Evolutionary conservation across 2,329 filamentous ascomycete genomes (phyloP).

Genomic region (Xylariaceae sp.): DNA sequence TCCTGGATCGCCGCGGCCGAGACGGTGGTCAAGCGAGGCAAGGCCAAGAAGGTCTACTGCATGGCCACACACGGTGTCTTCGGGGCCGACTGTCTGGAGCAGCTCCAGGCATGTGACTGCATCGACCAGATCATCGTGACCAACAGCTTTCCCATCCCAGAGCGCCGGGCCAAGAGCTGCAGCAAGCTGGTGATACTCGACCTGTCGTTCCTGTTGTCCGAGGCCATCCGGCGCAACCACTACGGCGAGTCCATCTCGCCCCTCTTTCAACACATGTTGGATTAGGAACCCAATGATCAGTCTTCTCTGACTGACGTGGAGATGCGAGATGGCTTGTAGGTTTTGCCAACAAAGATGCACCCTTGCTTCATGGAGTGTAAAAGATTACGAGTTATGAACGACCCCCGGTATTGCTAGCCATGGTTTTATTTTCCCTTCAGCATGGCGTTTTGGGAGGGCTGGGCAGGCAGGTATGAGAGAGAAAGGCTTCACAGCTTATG

Average conservation of each 20-base stretch:
- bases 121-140: constrained; percentile 94
- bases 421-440: constrained; percentile 21
- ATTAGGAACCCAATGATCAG: too few species aligned
- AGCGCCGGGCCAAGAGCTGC: constrained; percentile 62
- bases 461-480: constrained; percentile 5
- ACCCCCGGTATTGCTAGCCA: constrained; percentile 5
- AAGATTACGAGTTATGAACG: constrained; percentile 24
- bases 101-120: constrained; percentile 86
- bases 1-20: constrained; percentile 98
- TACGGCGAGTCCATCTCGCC: constrained; percentile 80
- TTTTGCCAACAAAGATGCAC: too few species aligned
- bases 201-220: constrained; percentile 78
- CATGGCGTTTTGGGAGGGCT: constrained; percentile 24
- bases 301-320: too few species aligned
- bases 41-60: constrained; percentile 91
- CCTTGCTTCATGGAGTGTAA: too few species aligned
- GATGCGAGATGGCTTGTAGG: too few species aligned
- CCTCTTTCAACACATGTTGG: constrained; percentile 61
- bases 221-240: constrained; percentile 93
- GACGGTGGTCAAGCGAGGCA: constrained; percentile 88
- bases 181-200: constrained; percentile 87
- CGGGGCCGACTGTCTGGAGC: constrained; percentile 79
- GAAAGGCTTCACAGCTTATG: too few species aligned
- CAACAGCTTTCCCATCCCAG: constrained; percentile 89
- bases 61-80: constrained; percentile 97